Evolutionary conservation across 2,329 filamentous ascomycete genomes (phyloP).

Genomic region (Coniochaeta ligniaria): DNA sequence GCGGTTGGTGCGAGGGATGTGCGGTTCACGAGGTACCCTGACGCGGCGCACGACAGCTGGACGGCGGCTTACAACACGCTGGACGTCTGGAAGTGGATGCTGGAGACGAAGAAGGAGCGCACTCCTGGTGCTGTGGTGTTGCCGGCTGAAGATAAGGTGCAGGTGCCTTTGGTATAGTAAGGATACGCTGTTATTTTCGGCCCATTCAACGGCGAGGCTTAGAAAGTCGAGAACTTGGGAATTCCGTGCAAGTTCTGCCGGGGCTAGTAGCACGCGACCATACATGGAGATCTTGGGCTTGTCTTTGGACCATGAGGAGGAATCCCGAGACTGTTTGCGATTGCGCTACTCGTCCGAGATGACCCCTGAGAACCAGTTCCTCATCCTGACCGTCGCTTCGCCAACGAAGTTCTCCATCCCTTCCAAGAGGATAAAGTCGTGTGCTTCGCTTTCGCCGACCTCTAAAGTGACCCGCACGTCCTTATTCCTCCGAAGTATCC

Average conservation of each 20-base stretch:
- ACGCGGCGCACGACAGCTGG: neutral
- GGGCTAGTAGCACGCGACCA: no score
- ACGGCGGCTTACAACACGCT: neutral
- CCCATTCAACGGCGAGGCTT: neutral
- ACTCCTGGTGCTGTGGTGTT: neutral
- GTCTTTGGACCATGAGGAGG: no score
- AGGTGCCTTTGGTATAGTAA: no score
- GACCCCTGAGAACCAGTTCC: neutral
- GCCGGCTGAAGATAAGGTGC: neutral
- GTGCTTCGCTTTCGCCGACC: conserved; percentile 19
- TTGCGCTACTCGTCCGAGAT: neutral
- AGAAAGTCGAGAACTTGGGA: neutral
- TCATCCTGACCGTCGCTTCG: neutral
- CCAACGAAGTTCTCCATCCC: conserved; percentile 3
- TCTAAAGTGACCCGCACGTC: conserved; percentile 20
- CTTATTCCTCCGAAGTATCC: conserved; percentile 11
- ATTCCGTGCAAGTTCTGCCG: neutral
- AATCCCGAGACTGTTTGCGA: no score
- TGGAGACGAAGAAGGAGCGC: neutral
- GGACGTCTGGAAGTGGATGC: neutral
- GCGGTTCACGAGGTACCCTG: neutral
- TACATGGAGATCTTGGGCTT: no score
- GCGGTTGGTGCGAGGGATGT: neutral
- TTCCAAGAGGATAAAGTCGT: conserved; percentile 26
- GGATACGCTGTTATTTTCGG: no score